These are phyloP conservation scores for cucumber (Cucumis sativus) DNA, from an alignment of 306 rosid species.

Conservation along the genomic window DNA sequence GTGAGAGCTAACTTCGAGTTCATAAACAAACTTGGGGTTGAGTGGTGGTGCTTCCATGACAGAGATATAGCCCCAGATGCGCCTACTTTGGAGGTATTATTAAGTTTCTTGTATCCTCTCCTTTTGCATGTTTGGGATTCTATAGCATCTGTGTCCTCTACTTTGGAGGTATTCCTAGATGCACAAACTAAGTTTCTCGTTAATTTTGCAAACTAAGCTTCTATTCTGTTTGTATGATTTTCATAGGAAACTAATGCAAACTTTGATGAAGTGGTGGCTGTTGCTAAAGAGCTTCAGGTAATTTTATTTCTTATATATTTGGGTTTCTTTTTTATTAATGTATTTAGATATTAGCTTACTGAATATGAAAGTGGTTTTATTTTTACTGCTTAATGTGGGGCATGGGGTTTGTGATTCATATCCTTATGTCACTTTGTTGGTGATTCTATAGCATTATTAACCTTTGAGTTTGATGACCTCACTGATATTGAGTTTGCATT, in stretches of 20 bases:
- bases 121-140: background rate
- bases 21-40: constrained; percentile 77
- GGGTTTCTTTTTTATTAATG: background rate
- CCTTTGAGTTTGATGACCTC: background rate
- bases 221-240: constrained; percentile 9
- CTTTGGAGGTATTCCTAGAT: no score
- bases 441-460: background rate
- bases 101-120: background rate
- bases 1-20: constrained; percentile 94
- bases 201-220: constrained; percentile 12
- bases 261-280: constrained; percentile 88
- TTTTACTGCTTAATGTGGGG: background rate
- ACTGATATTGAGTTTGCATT: background rate
- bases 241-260: constrained; percentile 71
- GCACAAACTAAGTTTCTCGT: no score
- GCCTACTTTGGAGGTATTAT: constrained; percentile 45
- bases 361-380: background rate
- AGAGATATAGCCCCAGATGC: constrained; percentile 92
- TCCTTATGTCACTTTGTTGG: background rate
- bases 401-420: background rate
- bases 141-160: no score
- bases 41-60: constrained; percentile 90
- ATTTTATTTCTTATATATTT: background rate
- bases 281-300: constrained; percentile 92
- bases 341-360: background rate